These are phyloP conservation scores for Schizonepeta tenuifolia DNA, from an alignment of 257 asterid genomes.

Conservation along the genomic window DNA sequence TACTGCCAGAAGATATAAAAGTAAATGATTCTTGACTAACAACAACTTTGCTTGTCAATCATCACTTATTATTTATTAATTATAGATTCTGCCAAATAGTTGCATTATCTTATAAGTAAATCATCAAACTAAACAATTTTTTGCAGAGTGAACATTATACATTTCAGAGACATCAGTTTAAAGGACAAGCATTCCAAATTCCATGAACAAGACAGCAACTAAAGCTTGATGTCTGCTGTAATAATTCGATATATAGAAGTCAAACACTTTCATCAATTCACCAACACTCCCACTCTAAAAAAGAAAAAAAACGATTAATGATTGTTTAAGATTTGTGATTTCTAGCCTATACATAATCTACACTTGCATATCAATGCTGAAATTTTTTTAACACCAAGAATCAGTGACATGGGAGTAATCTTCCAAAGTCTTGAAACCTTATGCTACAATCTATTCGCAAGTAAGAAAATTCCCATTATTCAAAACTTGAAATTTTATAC, in stretches of 20 bases:
- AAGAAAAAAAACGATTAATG: not conserved
- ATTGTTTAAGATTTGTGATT: not conserved
- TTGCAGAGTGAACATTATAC: not conserved
- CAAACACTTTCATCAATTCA: conserved; percentile 11
- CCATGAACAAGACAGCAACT: conserved; percentile 11
- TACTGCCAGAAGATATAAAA: not conserved
- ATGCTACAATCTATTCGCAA: not conserved
- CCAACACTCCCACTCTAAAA: not conserved
- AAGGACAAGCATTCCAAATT: not conserved
- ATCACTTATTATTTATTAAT: not conserved
- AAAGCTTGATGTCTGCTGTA: not conserved
- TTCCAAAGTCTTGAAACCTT: not conserved
- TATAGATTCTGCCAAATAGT: not conserved
- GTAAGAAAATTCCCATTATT: not conserved
- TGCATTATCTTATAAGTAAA: not conserved
- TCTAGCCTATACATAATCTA: not conserved
- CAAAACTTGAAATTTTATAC: not conserved
- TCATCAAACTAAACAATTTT: not conserved
- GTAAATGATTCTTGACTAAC: not conserved
- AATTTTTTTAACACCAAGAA: conserved; percentile 10
- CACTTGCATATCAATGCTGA: not conserved
- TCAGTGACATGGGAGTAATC: not conserved
- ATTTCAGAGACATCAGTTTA: not conserved
- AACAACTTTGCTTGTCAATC: not conserved
- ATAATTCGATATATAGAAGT: not conserved